Evolutionary conservation across 2,329 filamentous ascomycete species (phyloP).

Genomic region (Lachnellula cervina): DNA sequence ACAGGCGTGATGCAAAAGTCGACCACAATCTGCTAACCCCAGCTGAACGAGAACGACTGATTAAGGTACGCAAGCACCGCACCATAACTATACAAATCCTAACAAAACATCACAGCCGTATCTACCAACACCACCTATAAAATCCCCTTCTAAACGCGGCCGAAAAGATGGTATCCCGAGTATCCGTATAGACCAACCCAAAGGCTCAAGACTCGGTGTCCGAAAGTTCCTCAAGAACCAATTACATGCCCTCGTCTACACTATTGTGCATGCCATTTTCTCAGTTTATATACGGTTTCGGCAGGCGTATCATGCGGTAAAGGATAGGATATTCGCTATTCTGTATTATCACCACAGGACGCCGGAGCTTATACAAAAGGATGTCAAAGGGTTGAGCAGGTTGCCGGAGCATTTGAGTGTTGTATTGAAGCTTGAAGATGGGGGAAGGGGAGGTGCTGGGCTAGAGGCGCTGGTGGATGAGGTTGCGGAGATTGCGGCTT

Average conservation of each 20-base stretch:
- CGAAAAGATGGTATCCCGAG: constrained; percentile 25
- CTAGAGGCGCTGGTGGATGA: constrained; percentile 84
- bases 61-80: constrained; percentile 36
- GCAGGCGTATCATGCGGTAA: constrained; percentile 71
- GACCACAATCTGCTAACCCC: constrained; percentile 39
- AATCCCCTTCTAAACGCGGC: constrained; percentile 17
- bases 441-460: constrained; percentile 64
- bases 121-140: constrained; percentile 27
- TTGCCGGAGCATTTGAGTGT: constrained; percentile 85
- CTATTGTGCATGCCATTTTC: constrained; percentile 73
- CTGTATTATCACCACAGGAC: constrained; percentile 95
- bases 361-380: constrained; percentile 83
- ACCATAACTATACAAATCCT: constrained; percentile 8
- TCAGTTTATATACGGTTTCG: constrained; percentile 81
- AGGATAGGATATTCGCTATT: constrained; percentile 73
- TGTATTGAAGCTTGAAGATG: constrained; percentile 69
- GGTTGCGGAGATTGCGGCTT: constrained; percentile 84
- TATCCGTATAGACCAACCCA: constrained; percentile 23
- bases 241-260: constrained; percentile 63
- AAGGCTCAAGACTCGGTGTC: constrained; percentile 45
- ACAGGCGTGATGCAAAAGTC: constrained; percentile 42
- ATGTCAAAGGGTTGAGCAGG: constrained; percentile 69
- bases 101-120: constrained; percentile 27
- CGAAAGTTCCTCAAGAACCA: constrained; percentile 57
- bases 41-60: constrained; percentile 41